Evolutionary conservation across 108 stramenopile genomes (phyloP).

Genomic region (Nitzschia sp.): DNA sequence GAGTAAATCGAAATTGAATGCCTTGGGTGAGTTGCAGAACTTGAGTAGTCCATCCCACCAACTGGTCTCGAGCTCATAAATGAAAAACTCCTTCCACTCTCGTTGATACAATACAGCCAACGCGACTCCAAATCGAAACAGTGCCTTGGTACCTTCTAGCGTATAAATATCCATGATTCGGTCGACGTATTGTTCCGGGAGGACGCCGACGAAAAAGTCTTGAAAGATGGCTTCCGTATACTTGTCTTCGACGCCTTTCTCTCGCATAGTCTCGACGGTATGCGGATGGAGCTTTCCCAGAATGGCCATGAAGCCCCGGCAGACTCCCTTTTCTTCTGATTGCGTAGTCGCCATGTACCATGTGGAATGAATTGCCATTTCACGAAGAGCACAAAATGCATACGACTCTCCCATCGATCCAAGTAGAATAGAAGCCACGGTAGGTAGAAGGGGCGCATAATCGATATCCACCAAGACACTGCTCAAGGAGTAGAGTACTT

Average conservation of each 20-base stretch:
- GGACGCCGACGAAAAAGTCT: constrained; percentile 58
- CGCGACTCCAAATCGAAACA: constrained; percentile 78
- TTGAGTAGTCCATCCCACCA: constrained; percentile 46
- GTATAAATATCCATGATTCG: constrained; percentile 83
- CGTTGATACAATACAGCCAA: constrained; percentile 54
- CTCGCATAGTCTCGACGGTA: constrained; percentile 49
- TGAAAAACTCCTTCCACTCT: constrained; percentile 35
- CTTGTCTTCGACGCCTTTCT: constrained; percentile 46
- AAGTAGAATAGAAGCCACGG: constrained; percentile 44
- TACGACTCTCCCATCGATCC: constrained; percentile 72
- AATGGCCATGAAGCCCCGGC: constrained; percentile 62
- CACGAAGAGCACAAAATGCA: constrained; percentile 71
- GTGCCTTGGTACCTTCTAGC: constrained; percentile 74
- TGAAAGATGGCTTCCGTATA: constrained; percentile 68
- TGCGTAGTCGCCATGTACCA: constrained; percentile 59
- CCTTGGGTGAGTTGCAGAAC: constrained; percentile 17
- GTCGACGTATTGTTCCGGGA: constrained; percentile 52
- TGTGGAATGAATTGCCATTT: constrained; percentile 62
- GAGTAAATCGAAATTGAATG: constrained; percentile 60
- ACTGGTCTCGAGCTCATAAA: constrained; percentile 21
- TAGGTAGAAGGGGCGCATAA: constrained; percentile 65
- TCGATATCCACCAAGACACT: constrained; percentile 63
- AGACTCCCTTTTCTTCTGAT: constrained; percentile 62
- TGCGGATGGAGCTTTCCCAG: constrained; percentile 55
- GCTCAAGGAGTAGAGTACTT: constrained; percentile 50